Base-by-base conservation (phyloP, 495 filamentous ascomycete species). In the Staphylotrichum longicolle region DNA sequence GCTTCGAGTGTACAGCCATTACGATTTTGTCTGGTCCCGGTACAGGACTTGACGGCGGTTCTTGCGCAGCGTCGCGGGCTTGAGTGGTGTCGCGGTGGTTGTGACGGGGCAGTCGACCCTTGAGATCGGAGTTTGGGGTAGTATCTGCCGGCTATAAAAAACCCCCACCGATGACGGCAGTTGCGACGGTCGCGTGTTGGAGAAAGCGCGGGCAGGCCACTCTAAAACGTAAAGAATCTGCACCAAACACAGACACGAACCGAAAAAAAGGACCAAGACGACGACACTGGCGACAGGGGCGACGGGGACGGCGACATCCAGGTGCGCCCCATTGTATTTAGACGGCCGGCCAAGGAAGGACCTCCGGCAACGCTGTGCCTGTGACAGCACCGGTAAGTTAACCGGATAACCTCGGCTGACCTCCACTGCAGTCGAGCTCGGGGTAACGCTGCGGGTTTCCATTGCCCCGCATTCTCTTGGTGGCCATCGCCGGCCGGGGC, bases 1-100 rank as follows among this genome's bases (percentile, higher is more conserved):
- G 85, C 74, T 94, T 95, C 42, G 92, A 93, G 76, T 90, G 90
- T 49, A 77, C 87, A 50, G 86, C 79, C 93, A 97, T 97, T 49
- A 62, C 54, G 14, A 45, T 46, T 8, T 8, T 27, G 12, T 46
- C 44, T 50, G 11, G 42, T 51, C 53, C 46, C 8, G 34, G 51
- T 48, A 27, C 33, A 44, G 27, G 35, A 49, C 39, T 39, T 20
- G 44, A 10, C 27, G 46, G 46, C 37, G 14, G 37, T 35, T 48
- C 9, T 51, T 34, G 51, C 33, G 33, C 33, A 14, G 33, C 15
- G n/a, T 48, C 34, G 33, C 32, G 44, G 51, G 4, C 4, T 41
- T 6, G 41, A 41, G 20, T 15, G 15, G 2, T 27, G 44, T 9
- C n/a, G 47, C n/a, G 34, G 33, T 35, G 57, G 30, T 35, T 12